Conservation (phyloP, 192 early-diverging fungal genomes). For the Mortierella alpina region DNA sequence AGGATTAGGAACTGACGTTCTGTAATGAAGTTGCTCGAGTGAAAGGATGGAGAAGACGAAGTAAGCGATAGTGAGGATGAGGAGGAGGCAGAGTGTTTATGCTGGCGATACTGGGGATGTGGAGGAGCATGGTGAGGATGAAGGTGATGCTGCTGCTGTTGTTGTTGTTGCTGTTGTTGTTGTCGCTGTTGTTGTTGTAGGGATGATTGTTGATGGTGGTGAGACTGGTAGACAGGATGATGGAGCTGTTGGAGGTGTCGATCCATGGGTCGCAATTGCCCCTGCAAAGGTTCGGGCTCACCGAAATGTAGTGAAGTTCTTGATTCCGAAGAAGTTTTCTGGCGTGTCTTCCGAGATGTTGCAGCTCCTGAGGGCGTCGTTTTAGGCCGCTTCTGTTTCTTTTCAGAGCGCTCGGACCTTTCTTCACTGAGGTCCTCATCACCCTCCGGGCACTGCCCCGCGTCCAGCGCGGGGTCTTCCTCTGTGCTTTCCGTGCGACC, state of each 20-base stretch:
- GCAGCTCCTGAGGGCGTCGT: too few relatives aligned
- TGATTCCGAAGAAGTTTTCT: too few relatives aligned
- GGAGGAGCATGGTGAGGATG: background rate
- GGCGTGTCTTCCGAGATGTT: too few relatives aligned
- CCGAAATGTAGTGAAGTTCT: too few relatives aligned
- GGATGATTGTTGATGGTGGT: slow-evolving; percentile 6
- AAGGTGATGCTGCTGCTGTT: slow-evolving; percentile 3
- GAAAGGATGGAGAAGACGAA: slow-evolving; percentile 9
- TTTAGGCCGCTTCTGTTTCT: too few relatives aligned
- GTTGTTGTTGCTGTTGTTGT: slow-evolving; percentile 11
- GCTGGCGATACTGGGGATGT: background rate
- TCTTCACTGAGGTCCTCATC: too few relatives aligned
- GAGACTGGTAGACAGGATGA: background rate
- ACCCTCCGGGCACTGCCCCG: too few relatives aligned
- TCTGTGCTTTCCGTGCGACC: too few relatives aligned
- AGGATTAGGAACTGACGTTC: slow-evolving; percentile 56
- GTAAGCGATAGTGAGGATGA: slow-evolving; percentile 4
- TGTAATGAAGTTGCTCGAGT: slow-evolving; percentile 55
- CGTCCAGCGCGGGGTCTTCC: too few relatives aligned
- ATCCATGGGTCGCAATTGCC: background rate
- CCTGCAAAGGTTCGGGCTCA: too few relatives aligned
- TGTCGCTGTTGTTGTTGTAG: slow-evolving; percentile 12
- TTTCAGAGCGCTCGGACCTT: too few relatives aligned
- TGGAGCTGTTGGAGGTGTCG: slow-evolving; percentile 2
- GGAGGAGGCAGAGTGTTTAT: background rate